Base-by-base conservation (phyloP, 2,329 filamentous ascomycete species). In the Neophaeococcomyces mojaviensis region DNA sequence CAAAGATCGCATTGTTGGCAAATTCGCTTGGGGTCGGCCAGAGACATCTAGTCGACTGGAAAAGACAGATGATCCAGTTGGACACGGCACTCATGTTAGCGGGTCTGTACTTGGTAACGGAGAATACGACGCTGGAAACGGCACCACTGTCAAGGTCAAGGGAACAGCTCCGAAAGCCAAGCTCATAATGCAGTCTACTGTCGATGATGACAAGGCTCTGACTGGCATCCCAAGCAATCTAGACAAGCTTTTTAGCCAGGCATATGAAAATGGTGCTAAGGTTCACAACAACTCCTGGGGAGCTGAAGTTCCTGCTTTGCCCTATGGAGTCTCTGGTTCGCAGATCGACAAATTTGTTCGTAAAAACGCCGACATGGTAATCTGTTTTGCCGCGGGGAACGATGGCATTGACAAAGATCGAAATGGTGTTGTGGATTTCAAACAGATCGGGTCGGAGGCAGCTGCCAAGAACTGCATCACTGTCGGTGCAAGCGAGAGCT, bases 381-480 rank as follows among this genome's bases (percentile, higher is more conserved):
- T 59, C 26, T 42, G 51, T 3, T 56, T 56, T 44, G 53, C 57
- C 5, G 57, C 53, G 10, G 57, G 57, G 5, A 59, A 59, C 38
- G 49, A 52, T 18, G 57, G 51, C 2, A 9, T 19, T n/a, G n/a
- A n/a, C n/a, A n/a, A n/a, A 4, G 51, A 56, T 30, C 30, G 26
- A 8, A 49, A 53, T 28, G 55, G 54, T 12, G 28, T 38, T 12
- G 49, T 51, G 18, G 52, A 55, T 39, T 28, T 28, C 13, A 45
- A 41, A 24, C 50, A 53, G 19, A 50, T 59, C 30, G 55, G 55
- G 6, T 43, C 51, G 9, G 44, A 56, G 39, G 52, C 53, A 1
- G 51, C 51, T 2, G 51, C 55, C 6, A 59, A 59, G 45, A 59
- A 59, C 36, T 56, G 55, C 46, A 56, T 59, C 32, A 59, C 57